These are phyloP conservation scores for Brachypodium distachyon DNA, from an alignment of 202 grass and related monocot species.

Conservation along the genomic window DNA sequence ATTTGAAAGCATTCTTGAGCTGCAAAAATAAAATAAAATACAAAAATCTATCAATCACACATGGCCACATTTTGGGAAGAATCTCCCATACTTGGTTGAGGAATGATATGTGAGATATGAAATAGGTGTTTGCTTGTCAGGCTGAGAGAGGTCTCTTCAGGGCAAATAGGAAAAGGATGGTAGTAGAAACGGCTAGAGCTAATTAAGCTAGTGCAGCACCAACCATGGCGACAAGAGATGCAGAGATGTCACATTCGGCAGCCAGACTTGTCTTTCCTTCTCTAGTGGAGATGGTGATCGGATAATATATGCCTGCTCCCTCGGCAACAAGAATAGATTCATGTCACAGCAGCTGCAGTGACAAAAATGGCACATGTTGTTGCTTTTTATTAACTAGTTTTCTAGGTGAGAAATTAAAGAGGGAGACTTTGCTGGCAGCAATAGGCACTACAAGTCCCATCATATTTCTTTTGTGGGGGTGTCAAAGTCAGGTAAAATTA, in stretches of 20 bases:
- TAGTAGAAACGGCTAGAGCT: neutral
- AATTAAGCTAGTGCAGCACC: neutral
- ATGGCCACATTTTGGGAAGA: slow-evolving; percentile 4
- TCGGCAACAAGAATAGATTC: neutral
- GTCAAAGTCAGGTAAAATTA: neutral
- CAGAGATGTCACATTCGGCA: slow-evolving; percentile 11
- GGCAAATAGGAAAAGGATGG: slow-evolving; percentile 7
- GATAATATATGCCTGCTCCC: slow-evolving; percentile 2
- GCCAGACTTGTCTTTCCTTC: neutral
- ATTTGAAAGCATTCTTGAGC: neutral
- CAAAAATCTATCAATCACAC: neutral
- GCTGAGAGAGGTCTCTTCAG: neutral
- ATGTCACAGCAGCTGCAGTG: neutral
- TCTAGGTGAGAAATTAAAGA: neutral
- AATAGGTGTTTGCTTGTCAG: neutral
- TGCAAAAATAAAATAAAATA: too few species aligned
- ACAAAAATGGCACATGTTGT: neutral
- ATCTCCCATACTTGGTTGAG: slow-evolving; percentile 3
- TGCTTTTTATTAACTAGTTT: neutral
- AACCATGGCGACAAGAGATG: neutral
- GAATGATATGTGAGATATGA: neutral
- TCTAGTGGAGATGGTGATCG: neutral
- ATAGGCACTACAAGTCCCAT: neutral
- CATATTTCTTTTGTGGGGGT: neutral
- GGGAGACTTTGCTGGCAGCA: neutral